Conservation (phyloP, 805 yeast species). For the Candida endomychidarum region DNA sequence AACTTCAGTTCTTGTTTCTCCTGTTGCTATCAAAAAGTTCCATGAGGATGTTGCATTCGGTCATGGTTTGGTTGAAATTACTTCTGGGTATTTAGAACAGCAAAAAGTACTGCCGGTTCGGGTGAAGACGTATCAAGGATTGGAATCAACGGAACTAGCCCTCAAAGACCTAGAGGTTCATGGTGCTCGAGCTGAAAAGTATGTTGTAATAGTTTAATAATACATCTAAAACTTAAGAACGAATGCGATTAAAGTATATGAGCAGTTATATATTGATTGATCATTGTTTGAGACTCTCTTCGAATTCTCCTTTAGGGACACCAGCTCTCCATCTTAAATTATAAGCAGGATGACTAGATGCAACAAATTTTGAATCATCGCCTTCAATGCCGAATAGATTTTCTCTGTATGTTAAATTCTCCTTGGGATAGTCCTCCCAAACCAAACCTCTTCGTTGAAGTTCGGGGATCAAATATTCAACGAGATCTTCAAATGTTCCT, state of each 20-base stretch:
- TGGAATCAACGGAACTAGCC: slow-evolving; percentile 33
- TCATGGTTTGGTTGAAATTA: slow-evolving; percentile 28
- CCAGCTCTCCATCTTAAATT: too few relatives aligned
- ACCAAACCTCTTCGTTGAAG: slow-evolving; percentile 34
- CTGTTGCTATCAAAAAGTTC: slow-evolving; percentile 40
- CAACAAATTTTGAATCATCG: too few relatives aligned
- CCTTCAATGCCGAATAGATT: slow-evolving; percentile 29
- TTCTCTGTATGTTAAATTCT: slow-evolving; percentile 38
- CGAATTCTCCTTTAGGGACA: too few relatives aligned
- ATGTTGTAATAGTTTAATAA: slow-evolving; percentile 19
- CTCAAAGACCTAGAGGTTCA: slow-evolving; percentile 36
- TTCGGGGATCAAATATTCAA: slow-evolving; percentile 37
- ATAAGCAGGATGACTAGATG: too few relatives aligned
- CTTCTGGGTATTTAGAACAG: slow-evolving; percentile 28
- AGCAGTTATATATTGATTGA: too few relatives aligned
- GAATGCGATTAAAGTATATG: too few relatives aligned
- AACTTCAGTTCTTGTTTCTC: slow-evolving; percentile 25
- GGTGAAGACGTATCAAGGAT: slow-evolving; percentile 33
- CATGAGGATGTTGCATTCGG: slow-evolving; percentile 45
- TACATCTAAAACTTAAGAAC: slow-evolving; percentile 8
- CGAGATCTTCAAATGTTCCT: slow-evolving; percentile 36
- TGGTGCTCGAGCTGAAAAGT: slow-evolving; percentile 47
- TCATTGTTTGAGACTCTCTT: too few relatives aligned
- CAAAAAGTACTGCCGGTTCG: slow-evolving; percentile 33
- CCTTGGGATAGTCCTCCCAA: slow-evolving; percentile 38